Evolutionary conservation across 305 asterid species (phyloP).

Genomic region (Fraxinus sp.): DNA sequence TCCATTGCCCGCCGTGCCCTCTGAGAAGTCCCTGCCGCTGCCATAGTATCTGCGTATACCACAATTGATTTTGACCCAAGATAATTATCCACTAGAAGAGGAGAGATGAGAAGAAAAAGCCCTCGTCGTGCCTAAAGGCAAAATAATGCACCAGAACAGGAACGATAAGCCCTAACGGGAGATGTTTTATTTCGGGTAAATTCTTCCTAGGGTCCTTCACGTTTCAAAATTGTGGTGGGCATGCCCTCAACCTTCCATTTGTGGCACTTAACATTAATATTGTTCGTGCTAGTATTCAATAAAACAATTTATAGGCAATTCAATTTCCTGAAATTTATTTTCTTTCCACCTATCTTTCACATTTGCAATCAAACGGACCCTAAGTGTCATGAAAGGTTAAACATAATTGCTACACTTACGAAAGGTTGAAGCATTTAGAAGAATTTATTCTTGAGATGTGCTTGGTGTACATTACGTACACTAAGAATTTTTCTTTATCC

Average conservation of each 20-base stretch:
- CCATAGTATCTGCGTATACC: slow-evolving; percentile 34
- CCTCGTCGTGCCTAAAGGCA: not conserved
- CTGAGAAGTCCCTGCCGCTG: slow-evolving; percentile 50
- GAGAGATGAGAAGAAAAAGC: not conserved
- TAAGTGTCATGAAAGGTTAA: too few relatives aligned
- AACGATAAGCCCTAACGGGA: not conserved
- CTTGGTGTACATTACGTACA: too few relatives aligned
- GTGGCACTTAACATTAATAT: not conserved
- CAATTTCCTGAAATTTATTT: too few relatives aligned
- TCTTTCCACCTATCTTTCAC: too few relatives aligned
- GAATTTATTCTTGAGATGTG: too few relatives aligned
- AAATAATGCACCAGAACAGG: not conserved
- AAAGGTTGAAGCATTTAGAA: too few relatives aligned
- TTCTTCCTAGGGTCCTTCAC: not conserved
- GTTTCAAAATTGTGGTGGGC: not conserved
- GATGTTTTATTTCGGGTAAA: not conserved
- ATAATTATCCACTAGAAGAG: not conserved
- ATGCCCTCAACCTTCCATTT: not conserved
- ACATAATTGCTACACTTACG: too few relatives aligned
- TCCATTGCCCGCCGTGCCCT: slow-evolving; percentile 50
- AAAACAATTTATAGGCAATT: too few relatives aligned
- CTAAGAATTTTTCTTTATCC: too few relatives aligned
- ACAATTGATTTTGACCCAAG: not conserved
- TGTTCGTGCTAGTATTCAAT: too few relatives aligned
- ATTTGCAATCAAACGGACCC: too few relatives aligned